Percentiles rank a stretch among this genome's conserved stretches.
phyloP scores from a whole-genome alignment of 768 basidiomycete species.

The Fomitopsis pulvina region DNA sequence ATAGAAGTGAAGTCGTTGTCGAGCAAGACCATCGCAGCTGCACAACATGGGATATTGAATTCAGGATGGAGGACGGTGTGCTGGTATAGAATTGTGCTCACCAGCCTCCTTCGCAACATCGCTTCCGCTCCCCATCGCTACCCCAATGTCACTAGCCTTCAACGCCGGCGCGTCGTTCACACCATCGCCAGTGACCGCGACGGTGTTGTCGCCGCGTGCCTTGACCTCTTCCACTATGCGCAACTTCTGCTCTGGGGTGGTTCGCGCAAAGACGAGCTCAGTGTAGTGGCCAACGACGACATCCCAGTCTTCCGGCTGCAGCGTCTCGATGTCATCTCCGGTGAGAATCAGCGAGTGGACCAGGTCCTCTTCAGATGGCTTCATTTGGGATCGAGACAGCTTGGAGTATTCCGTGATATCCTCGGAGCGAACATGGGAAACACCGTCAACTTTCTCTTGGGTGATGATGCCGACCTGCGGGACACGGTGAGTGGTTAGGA shows the following conservation, averaged over 20 bases:
- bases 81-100: conserved; percentile 16
- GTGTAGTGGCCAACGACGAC: conserved; percentile 31
- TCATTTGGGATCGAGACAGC: conserved; percentile 20
- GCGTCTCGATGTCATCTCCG: conserved; percentile 34
- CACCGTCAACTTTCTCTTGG: conserved; percentile 29
- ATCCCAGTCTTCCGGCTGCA: conserved; percentile 35
- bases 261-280: conserved; percentile 56
- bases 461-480: conserved; percentile 37
- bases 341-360: conserved; percentile 36
- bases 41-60: no score
- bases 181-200: conserved; percentile 64
- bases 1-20: conserved; percentile 64
- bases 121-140: conserved; percentile 50
- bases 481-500: background rate
- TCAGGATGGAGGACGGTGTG: background rate
- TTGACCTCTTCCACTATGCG: conserved; percentile 58
- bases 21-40: conserved; percentile 56
- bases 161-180: conserved; percentile 55
- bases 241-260: conserved; percentile 59
- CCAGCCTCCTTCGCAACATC: conserved; percentile 52
- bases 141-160: conserved; percentile 55
- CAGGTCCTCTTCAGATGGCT: conserved; percentile 31
- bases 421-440: conserved; percentile 22
- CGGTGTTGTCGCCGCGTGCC: conserved; percentile 42
- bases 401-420: conserved; percentile 12